These are phyloP conservation scores for Chlorella sp. DNA, from an alignment of 139 green algal genomes.

Conservation along the genomic window DNA sequence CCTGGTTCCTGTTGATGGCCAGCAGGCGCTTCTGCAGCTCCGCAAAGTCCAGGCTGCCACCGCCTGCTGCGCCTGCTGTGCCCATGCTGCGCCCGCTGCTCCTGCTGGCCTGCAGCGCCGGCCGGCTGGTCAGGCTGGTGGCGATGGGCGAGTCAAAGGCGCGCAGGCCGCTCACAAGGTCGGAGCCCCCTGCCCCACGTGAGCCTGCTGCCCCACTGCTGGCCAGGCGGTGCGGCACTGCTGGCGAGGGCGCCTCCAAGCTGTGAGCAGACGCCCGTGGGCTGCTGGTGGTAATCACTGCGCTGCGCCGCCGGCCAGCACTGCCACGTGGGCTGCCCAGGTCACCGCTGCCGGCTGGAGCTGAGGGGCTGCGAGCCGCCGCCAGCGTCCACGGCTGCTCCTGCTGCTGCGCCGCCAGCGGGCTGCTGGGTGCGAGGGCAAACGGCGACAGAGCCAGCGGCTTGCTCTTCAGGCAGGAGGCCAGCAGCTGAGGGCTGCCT, in stretches of 20 bases:
- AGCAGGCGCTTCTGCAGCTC: neutral
- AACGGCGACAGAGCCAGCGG: neutral
- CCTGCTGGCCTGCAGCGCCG: neutral
- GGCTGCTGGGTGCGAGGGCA: neutral
- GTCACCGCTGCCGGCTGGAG: neutral
- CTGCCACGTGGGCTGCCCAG: neutral
- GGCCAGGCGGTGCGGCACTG: neutral
- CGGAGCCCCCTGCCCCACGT: too few relatives aligned
- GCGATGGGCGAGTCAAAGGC: too few relatives aligned
- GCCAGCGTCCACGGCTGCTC: neutral
- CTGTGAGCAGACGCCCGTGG: neutral
- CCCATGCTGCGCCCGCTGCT: neutral
- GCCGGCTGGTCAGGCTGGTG: neutral
- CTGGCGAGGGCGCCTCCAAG: neutral
- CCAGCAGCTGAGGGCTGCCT: neutral
- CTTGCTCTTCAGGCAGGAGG: constrained; percentile 19
- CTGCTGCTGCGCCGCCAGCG: neutral
- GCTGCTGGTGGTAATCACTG: constrained; percentile 21
- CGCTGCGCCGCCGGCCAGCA: neutral
- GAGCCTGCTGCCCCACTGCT: neutral
- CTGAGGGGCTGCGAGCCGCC: neutral
- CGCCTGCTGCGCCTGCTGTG: neutral
- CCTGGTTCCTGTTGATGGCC: neutral
- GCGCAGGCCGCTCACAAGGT: too few relatives aligned
- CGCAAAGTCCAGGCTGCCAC: too few relatives aligned